Base-by-base conservation (phyloP, 108 stramenopile species). In the Bacterosira constricta region DNA sequence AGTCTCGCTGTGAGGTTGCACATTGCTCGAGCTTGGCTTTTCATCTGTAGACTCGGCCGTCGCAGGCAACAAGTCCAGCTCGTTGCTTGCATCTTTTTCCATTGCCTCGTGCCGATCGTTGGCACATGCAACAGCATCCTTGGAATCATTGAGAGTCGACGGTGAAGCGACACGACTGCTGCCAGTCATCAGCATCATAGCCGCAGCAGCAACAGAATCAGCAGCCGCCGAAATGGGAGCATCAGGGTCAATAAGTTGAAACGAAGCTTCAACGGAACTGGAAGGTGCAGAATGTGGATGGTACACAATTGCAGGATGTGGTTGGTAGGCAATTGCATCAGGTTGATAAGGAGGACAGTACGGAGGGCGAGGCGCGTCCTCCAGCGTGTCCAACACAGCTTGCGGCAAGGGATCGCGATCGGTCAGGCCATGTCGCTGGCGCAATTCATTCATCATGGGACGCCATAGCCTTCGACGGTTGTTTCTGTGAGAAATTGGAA, bases 381-480 rank as follows among this genome's bases (percentile, higher is more conserved):
- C 25, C 8, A 49, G 47, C 26, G 47, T 49, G 47, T 49, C 47
- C 21, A 49, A 49, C 7, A 49, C 47, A 25, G 23, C 47, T 7
- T 10, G 26, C 0, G 47, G 47, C 8, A 49, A 25, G 8, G 47
- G 47, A 49, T 49, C 47, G 26, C 47, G 47, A 7, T 49, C 47
- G 17, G 21, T 3, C 21, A 49, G 47, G 21, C 47, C 47, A 25
- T 49, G 47, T 25, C 47, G 47, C 11, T 49, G 23, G 47, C 47
- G 47, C 3, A 49, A 20, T 49, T 49, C 47, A 25, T 20, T 23
- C 47, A 49, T 49, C 47, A 49, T 49, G 9, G 47, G 47, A 49
- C 47, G 47, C 47, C 47, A 49, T 8, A 49, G 47, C 47, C 47
- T 49, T 26, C 47, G 47, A 11, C 47, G 47, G 26, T 49, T 49